Base-by-base conservation (phyloP, 805 yeast species). In the Ogataea paradorogensis region DNA sequence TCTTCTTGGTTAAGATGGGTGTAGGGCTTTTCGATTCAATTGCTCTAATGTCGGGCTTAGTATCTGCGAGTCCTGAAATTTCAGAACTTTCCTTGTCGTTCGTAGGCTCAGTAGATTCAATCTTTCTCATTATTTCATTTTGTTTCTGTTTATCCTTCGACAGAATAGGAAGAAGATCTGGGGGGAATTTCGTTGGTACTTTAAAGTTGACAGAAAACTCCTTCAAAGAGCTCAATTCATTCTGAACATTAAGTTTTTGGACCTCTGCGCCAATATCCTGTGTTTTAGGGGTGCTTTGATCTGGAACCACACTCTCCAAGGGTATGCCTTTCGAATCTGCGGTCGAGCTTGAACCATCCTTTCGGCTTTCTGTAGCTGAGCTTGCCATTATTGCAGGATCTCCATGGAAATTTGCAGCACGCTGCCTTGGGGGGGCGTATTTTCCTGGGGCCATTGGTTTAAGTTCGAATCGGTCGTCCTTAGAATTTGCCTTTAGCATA, bases 201-300 rank as follows among this genome's bases (percentile, higher is more conserved):
- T 86, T 86, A 62, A 87, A 85, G 50, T 77, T 84, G 34, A 85
- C 87, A 27, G 95, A 78, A 57, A 90, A 89, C 55, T 84, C 86
- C 47, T 77, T 79, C 40, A 87, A 68, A 9, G 85, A 76, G 47
- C 80, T 80, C 47, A 84, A 73, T 57, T 82, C 88, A 46, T 77
- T 75, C 56, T 78, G 78, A 1, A 77, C 73, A 49, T 66, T 73
- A 40, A 71, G 58, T 42, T 73, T 66, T 46, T 66, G 62, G 11
- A 70, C 60, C 44, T 71, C 75, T 33, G 50, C 61, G 18, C 55
- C 13, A 16, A 30, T 29, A 28, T 20, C 22, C 32, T 36, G 31
- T 15, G 42, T 34, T 38, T 40, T 21, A 38, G 42, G 4, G 3
- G 9, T 9, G 7, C n/a, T 23, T 23, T 23, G 25, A 23, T 18